These are phyloP conservation scores for Magnusiomyces suaveolens DNA, from an alignment of 1,139 yeast species.

Conservation along the genomic window DNA sequence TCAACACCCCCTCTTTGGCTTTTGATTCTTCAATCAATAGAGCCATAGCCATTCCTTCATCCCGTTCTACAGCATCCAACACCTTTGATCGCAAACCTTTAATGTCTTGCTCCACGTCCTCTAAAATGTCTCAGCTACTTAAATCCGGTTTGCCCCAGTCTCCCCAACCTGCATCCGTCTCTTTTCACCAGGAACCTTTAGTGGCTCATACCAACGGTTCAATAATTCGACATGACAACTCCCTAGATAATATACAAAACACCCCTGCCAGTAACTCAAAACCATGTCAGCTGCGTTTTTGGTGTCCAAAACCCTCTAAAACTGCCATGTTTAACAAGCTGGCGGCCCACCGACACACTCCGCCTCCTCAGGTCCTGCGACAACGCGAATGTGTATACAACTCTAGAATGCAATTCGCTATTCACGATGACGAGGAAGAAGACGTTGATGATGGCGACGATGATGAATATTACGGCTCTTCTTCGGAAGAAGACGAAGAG, in stretches of 20 bases:
- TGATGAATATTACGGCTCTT: background rate
- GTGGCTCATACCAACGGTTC: too few species aligned
- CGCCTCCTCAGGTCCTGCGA: constrained; percentile 2
- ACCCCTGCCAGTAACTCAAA: background rate
- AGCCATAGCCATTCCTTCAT: background rate
- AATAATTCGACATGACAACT: background rate
- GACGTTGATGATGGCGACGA: background rate
- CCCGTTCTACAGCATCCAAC: background rate
- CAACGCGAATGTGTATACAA: background rate
- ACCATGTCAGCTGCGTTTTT: background rate
- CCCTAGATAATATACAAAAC: background rate
- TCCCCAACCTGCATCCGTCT: background rate
- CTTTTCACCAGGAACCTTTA: background rate
- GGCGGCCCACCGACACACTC: constrained; percentile 4
- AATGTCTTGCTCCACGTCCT: background rate
- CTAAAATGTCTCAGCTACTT: background rate
- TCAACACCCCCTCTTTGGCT: background rate
- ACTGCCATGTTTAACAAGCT: constrained; percentile 1
- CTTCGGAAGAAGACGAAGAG: background rate
- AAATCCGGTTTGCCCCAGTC: background rate
- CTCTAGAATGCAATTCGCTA: background rate
- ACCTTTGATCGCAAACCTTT: background rate
- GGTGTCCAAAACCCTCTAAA: constrained; percentile 1
- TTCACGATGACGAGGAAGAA: background rate
- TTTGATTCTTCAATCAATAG: background rate